Percentiles rank a stretch among this genome's conserved stretches.
Evolutionary conservation across 2,329 filamentous ascomycete genomes (phyloP).

Genomic region (Stachybotrys chartarum): DNA sequence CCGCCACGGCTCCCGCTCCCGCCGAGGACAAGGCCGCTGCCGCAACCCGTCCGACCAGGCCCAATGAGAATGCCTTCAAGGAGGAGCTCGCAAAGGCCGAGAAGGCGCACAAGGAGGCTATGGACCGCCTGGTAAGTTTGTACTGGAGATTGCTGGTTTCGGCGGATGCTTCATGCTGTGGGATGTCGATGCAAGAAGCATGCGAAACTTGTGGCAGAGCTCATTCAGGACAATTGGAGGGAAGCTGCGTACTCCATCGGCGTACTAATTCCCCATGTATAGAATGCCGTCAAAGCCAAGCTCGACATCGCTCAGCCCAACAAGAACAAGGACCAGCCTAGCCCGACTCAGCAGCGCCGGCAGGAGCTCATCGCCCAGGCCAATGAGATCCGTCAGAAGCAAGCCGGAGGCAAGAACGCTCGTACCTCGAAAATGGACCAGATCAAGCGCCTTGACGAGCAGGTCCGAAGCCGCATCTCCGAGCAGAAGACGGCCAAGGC

Average conservation of each 20-base stretch:
- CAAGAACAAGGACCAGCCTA: slow-evolving; percentile 71
- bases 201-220: too few relatives aligned
- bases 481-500: slow-evolving; percentile 82
- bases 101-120: slow-evolving; percentile 74
- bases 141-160: slow-evolving; percentile 1
- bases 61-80: slow-evolving; percentile 81
- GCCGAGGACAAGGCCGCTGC: slow-evolving; percentile 24
- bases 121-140: slow-evolving; percentile 47
- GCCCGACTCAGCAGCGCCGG: slow-evolving; percentile 72
- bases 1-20: slow-evolving; percentile 32
- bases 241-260: not conserved
- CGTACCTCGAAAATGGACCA: slow-evolving; percentile 76
- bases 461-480: slow-evolving; percentile 73
- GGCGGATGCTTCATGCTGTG: too few relatives aligned
- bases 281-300: slow-evolving; percentile 86
- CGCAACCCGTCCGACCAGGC: slow-evolving; percentile 67
- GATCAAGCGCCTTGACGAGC: slow-evolving; percentile 86
- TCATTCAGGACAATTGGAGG: too few relatives aligned
- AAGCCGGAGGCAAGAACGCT: slow-evolving; percentile 78
- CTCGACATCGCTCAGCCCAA: slow-evolving; percentile 73
- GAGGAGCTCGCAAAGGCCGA: slow-evolving; percentile 71
- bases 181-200: too few relatives aligned
- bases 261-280: slow-evolving; percentile 1
- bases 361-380: slow-evolving; percentile 79
- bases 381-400: slow-evolving; percentile 77